phyloP scores from a whole-genome alignment of 805 yeast genomes.

The Candida caryicola region DNA sequence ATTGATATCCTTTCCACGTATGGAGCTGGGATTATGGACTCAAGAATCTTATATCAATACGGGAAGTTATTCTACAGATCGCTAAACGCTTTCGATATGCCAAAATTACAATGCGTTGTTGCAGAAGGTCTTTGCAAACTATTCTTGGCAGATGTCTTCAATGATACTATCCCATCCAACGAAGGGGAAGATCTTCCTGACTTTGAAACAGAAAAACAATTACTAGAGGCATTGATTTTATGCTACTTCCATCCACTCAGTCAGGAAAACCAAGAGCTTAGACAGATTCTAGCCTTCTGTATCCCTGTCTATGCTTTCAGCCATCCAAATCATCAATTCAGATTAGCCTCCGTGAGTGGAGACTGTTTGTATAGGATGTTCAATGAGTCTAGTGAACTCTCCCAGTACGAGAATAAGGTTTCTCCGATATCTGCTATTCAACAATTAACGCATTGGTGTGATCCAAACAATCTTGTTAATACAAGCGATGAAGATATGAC shows the following conservation, averaged over 20 bases:
- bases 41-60: constrained; percentile 21
- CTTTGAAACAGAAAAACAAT: constrained; percentile 30
- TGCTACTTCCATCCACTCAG: constrained; percentile 74
- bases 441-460: constrained; percentile 82
- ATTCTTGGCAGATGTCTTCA: constrained; percentile 70
- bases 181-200: constrained; percentile 19
- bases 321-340: constrained; percentile 65
- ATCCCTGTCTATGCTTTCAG: constrained; percentile 85
- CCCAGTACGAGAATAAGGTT: constrained; percentile 28
- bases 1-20: constrained; percentile 77
- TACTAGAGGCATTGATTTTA: constrained; percentile 67
- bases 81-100: constrained; percentile 53
- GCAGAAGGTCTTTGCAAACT: constrained; percentile 87
- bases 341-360: constrained; percentile 59
- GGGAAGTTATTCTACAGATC: constrained; percentile 59
- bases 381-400: constrained; percentile 32
- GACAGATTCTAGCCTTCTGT: constrained; percentile 82
- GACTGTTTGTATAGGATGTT: constrained; percentile 64
- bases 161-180: constrained; percentile 34
- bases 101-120: constrained; percentile 70
- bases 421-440: constrained; percentile 50
- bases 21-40: constrained; percentile 66
- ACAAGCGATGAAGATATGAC: constrained; percentile 39
- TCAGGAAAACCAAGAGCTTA: constrained; percentile 58
- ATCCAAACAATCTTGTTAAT: constrained; percentile 64